Evolutionary conservation across 2,329 filamentous ascomycete species (phyloP), one percentile per base, ranked within the genome.

Genomic region (Tolypocladium ovalisporum): DNA sequence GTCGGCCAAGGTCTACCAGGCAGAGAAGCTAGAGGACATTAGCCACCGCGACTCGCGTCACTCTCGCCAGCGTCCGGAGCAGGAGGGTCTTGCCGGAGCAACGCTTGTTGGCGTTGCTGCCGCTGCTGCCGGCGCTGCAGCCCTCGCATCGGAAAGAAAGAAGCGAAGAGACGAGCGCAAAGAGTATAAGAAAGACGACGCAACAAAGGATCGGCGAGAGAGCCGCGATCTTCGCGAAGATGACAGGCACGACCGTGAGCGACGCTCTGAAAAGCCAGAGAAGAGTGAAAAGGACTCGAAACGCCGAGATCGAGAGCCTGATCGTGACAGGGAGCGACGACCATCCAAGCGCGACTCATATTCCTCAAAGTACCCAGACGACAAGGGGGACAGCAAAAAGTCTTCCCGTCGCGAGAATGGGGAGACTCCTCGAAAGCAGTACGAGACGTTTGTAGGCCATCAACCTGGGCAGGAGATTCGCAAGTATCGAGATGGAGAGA

Each of bases 1-100:
- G 3, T 85, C 86, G 40, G 81, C 82, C 60, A 81, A 82, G 22
- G 79, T 92, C 1, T 89, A 90, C 64, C 79, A 84, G 53, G 74
- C 79, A 37, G 72, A 74, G 42, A 73, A 69, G 52, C 61, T 72
- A 34, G 72, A 73, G 34, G 65, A 70, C 54, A 74, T 72, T 35
- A 68, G 64, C 39, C 70, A 66, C 36, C 70, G 65, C 19, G 71
- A 73, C 27, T 63, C 68, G 13, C 70, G 68, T 55, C 57, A 63
- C 24, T 58, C 62, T 22, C 67, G 65, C 40, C 67, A 65, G 39
- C 64, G 67, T 36, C 69, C 73, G n/a, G 69, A 74, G 40, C 70
- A 71, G 12, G 74, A 69, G 60, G 70, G 68, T 32, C 67, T 78
- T 56, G 72, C 71, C n/a, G 71, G 74, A 62, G 70, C 73, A 54